These are phyloP conservation scores for Clavispora vitiphila DNA, from an alignment of 805 yeast genomes.

Conservation along the genomic window DNA sequence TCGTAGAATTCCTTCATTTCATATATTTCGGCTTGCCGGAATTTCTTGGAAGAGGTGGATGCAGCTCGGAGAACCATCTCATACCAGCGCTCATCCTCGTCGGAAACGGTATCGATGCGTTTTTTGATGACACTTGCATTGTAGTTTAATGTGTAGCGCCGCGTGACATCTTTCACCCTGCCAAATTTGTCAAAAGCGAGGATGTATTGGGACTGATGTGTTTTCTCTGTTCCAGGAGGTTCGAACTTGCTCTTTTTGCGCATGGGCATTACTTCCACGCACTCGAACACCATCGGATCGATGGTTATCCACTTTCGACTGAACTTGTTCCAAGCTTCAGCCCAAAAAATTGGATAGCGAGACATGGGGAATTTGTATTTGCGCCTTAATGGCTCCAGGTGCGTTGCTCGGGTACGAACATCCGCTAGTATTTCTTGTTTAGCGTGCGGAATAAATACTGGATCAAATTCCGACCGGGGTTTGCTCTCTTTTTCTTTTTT, in stretches of 20 bases:
- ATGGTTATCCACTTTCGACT: conserved; percentile 75
- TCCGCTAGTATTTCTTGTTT: conserved; percentile 10
- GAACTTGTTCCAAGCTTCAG: conserved; percentile 84
- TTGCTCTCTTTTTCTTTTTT: neutral
- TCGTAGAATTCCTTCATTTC: conserved; percentile 60
- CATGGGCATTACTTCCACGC: conserved; percentile 57
- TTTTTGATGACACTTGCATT: conserved; percentile 74
- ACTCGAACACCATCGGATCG: conserved; percentile 67
- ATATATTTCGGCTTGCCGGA: conserved; percentile 39
- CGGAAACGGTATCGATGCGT: conserved; percentile 55
- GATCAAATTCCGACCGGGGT: conserved; percentile 14
- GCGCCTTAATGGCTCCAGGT: neutral
- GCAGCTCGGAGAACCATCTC: conserved; percentile 36
- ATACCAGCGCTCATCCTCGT: conserved; percentile 60
- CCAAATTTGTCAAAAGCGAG: conserved; percentile 68
- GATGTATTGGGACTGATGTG: conserved; percentile 66
- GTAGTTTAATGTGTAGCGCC: conserved; percentile 68
- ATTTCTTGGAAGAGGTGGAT: conserved; percentile 17
- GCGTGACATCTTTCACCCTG: conserved; percentile 73
- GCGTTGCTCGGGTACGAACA: neutral
- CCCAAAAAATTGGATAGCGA: conserved; percentile 78
- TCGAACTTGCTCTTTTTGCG: conserved; percentile 56
- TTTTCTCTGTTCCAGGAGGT: conserved; percentile 59
- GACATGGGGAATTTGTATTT: conserved; percentile 10
- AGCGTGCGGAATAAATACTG: conserved; percentile 15